A percentile compares a stretch with the other conserved stretches of the same genome.
These are phyloP conservation scores for Macadamia integrifolia DNA, from an alignment of 164 flowering plant species.

Conservation along the genomic window DNA sequence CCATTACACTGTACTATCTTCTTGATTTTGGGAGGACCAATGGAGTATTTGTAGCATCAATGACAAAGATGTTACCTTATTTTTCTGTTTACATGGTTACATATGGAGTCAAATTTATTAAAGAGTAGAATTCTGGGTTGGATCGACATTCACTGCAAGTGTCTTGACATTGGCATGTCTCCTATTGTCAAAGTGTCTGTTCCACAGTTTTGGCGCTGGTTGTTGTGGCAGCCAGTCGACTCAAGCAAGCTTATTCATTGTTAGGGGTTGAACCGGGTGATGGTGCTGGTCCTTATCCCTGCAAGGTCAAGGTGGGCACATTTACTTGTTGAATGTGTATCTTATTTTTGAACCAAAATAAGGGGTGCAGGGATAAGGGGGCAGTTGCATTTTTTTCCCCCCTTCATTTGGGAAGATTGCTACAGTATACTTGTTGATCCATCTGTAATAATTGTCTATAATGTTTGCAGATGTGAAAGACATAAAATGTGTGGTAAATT, in stretches of 20 bases:
- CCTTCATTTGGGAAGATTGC: not conserved
- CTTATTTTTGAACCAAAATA: constrained; percentile 49
- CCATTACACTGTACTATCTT: not conserved
- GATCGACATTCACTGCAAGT: constrained; percentile 10
- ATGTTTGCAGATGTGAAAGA: constrained; percentile 92
- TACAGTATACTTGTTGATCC: not conserved
- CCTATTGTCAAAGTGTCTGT: constrained; percentile 35
- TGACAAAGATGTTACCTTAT: not conserved
- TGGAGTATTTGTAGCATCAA: not conserved
- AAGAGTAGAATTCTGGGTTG: constrained; percentile 2
- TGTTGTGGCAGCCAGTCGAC: constrained; percentile 86
- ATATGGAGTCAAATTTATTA: not conserved
- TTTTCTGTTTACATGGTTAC: constrained; percentile 3
- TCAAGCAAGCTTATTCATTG: constrained; percentile 37
- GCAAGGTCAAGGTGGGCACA: constrained; percentile 91
- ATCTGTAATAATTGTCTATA: constrained; percentile 7
- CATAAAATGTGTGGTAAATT: constrained; percentile 94
- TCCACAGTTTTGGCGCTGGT: constrained; percentile 86
- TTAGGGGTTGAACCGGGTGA: constrained; percentile 35
- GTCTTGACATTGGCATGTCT: constrained; percentile 22
- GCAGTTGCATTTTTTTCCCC: constrained; percentile 22
- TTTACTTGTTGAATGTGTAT: constrained; percentile 57
- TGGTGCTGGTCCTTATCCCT: constrained; percentile 92
- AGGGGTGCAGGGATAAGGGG: constrained; percentile 89
- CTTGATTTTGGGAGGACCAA: constrained; percentile 1